Conservation (phyloP, 2,329 filamentous ascomycete species). For the Paraconiothyrium sp. region DNA sequence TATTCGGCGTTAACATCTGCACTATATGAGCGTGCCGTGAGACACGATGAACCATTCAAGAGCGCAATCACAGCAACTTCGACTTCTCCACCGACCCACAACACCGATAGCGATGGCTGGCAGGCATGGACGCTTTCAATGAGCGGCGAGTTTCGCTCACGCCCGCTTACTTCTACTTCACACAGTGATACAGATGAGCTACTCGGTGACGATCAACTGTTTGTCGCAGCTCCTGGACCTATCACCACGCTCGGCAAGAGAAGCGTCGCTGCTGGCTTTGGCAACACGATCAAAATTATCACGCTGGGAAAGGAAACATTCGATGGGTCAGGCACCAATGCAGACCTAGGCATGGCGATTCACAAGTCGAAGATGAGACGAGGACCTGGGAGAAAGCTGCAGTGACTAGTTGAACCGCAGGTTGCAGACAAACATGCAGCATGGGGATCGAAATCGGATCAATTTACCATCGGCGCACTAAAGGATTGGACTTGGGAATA, state of each 20-base stretch:
- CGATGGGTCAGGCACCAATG: constrained; percentile 47
- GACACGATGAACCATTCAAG: constrained; percentile 23
- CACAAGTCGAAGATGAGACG: constrained; percentile 25
- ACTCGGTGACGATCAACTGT: constrained; percentile 63
- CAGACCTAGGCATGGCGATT: constrained; percentile 20
- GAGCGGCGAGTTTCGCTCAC: constrained; percentile 56
- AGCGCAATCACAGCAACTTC: constrained; percentile 8
- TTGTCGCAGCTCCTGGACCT: constrained; percentile 73
- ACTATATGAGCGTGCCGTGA: constrained; percentile 40
- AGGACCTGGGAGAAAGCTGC: constrained; percentile 29
- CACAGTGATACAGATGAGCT: constrained; percentile 20
- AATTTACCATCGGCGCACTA: constrained; percentile 3
- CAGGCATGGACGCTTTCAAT: constrained; percentile 63
- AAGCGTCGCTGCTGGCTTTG: constrained; percentile 75
- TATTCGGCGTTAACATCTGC: constrained; percentile 31
- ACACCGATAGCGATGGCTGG: constrained; percentile 54
- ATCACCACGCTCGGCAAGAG: constrained; percentile 69
- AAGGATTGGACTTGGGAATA: constrained; percentile 1
- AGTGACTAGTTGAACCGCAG: constrained; percentile 19
- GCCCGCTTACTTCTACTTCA: constrained; percentile 42
- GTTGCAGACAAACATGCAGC: neutral
- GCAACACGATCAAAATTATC: constrained; percentile 77
- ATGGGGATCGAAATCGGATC: neutral
- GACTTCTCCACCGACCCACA: constrained; percentile 1
- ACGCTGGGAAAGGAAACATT: constrained; percentile 73